Evolutionary conservation across 805 yeast genomes (phyloP).

Genomic region (Kodamaea neixiangensis): DNA sequence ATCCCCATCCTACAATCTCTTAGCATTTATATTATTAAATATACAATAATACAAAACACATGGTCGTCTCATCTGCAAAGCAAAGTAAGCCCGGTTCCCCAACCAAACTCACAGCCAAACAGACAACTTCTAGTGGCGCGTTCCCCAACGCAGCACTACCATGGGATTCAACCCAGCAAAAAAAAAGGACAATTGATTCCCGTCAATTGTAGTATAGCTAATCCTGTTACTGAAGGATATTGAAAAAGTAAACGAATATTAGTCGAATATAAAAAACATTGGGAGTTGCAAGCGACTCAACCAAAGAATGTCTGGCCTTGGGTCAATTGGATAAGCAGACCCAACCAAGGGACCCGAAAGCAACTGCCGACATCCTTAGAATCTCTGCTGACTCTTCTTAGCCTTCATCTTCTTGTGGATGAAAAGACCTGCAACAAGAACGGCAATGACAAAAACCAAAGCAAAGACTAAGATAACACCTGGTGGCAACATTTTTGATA

Average conservation of each 20-base stretch:
- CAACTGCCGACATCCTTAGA: slow-evolving; percentile 21
- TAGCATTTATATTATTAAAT: slow-evolving; percentile 10
- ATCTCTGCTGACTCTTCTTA: slow-evolving; percentile 45
- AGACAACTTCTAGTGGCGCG: slow-evolving; percentile 1
- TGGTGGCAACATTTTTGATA: slow-evolving; percentile 58
- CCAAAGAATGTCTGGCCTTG: not conserved
- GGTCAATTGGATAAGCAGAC: slow-evolving; percentile 2
- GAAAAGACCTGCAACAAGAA: slow-evolving; percentile 35
- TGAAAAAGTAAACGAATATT: not conserved
- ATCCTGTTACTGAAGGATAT: slow-evolving; percentile 2
- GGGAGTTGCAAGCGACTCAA: slow-evolving; percentile 3
- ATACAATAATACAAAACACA: slow-evolving; percentile 6
- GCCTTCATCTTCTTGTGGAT: slow-evolving; percentile 44
- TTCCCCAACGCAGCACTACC: slow-evolving; percentile 10
- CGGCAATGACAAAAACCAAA: slow-evolving; percentile 51
- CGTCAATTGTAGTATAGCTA: slow-evolving; percentile 9
- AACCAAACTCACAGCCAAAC: slow-evolving; percentile 5
- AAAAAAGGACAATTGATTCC: slow-evolving; percentile 11
- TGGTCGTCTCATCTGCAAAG: slow-evolving; percentile 2
- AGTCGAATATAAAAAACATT: not conserved
- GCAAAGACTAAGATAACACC: slow-evolving; percentile 74
- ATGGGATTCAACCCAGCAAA: slow-evolving; percentile 10
- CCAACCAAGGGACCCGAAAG: slow-evolving; percentile 6
- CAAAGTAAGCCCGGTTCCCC: slow-evolving; percentile 8
- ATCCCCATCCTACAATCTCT: not conserved